Base-by-base conservation (phyloP, 139 green algal species). In the Coelastrella sp. region DNA sequence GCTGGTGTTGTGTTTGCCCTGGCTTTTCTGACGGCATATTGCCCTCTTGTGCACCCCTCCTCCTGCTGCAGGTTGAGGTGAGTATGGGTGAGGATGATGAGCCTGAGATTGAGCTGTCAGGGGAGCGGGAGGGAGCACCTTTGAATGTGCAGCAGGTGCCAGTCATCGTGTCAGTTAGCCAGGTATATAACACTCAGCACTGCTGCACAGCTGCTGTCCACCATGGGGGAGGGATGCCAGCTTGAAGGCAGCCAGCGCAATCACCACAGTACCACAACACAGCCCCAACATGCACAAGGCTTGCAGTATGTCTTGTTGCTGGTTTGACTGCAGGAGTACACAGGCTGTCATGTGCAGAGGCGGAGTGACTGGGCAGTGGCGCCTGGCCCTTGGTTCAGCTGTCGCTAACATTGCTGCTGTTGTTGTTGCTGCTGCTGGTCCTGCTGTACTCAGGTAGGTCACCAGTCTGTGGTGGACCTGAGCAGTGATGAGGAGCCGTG, bases 101-200 rank as follows among this genome's bases (percentile, higher is more conserved):
- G 88, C 92, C 94, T 61, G 96, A 98, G 73, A 91, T 97, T 57
- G 95, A 98, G 88, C 87, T 97, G 12, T 95, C 96, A 76, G 95
- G 96, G 61, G 95, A 97, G 84, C 91, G 91, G 6, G 84, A 87
- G 17, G 88, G 88, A 6, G 85, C 89, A 68, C 88, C 78, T 3
- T 87, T 97, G 59, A 93, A 97, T 86, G 87, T 92, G 15, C 57
- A 22, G 6, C 74, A 84, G 17, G 73, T 97, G 59, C 95, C 95
- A 7, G 56, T 96, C 79, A 92, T 95, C 15, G 57, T 97, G 9
- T 95, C 93, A 1, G 84, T 96, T 12, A 90, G 91, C 19, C 93
- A 96, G 93, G 95, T 96, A 8, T 27, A 19, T 76, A 27, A 49
- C 35, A 49, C 35, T 49, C 35, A 49, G 35, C 35, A 49, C 35